These are phyloP conservation scores for Mimosa bimucronata DNA, from an alignment of 306 rosid species.

Conservation along the genomic window DNA sequence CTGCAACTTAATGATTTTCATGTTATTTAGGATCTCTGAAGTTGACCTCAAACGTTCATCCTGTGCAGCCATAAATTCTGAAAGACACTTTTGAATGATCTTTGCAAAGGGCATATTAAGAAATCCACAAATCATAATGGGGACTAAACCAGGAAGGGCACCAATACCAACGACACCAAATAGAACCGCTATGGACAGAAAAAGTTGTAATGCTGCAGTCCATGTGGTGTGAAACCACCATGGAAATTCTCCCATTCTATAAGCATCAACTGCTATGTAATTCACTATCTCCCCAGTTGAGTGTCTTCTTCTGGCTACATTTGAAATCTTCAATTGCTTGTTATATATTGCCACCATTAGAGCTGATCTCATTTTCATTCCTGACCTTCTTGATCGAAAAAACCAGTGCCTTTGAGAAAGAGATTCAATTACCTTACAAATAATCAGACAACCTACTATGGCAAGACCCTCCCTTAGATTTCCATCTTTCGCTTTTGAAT, in stretches of 20 bases:
- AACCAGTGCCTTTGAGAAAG: conserved; percentile 70
- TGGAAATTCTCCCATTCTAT: conserved; percentile 80
- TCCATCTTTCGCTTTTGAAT: conserved; percentile 42
- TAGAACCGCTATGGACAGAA: conserved; percentile 54
- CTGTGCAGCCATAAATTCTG: conserved; percentile 69
- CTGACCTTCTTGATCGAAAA: conserved; percentile 64
- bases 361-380: conserved; percentile 81
- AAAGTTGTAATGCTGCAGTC: conserved; percentile 47
- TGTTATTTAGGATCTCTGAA: conserved; percentile 76
- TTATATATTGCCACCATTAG: conserved; percentile 76
- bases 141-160: conserved; percentile 70
- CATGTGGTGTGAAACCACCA: conserved; percentile 81
- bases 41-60: conserved; percentile 75
- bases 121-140: conserved; percentile 60
- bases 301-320: conserved; percentile 61
- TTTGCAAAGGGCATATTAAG: conserved; percentile 69
- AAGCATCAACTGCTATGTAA: conserved; percentile 81
- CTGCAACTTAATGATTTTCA: conserved; percentile 80
- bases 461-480: conserved; percentile 51
- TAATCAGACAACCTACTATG: conserved; percentile 54
- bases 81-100: conserved; percentile 59
- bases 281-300: conserved; percentile 79
- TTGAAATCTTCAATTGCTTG: conserved; percentile 75
- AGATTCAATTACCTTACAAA: conserved; percentile 59
- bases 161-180: conserved; percentile 65